Percentiles rank a stretch among this genome's conserved stretches.
phyloP scores from a whole-genome alignment of 306 rosid genomes.

The Spatholobus suberectus region DNA sequence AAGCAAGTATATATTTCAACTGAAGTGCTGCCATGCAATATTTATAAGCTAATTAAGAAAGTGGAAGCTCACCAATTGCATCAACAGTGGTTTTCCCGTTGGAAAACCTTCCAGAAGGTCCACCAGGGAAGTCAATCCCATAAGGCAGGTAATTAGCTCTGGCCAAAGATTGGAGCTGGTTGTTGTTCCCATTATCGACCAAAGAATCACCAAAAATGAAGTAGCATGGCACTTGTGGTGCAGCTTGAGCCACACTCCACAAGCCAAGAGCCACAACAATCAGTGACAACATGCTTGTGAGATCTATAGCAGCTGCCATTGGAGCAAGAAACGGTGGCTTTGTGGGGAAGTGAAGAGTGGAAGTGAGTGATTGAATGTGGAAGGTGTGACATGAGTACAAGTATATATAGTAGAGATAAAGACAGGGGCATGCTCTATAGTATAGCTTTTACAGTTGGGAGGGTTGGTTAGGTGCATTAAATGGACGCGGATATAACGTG shows the following conservation, averaged over 20 bases:
- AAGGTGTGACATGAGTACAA: conserved; percentile 17
- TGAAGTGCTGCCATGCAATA: background rate
- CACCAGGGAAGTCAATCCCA: conserved; percentile 69
- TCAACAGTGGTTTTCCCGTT: conserved; percentile 68
- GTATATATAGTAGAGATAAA: conserved; percentile 36
- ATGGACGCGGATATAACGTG: conserved; percentile 83
- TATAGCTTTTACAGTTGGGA: conserved; percentile 55
- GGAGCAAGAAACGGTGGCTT: conserved; percentile 34
- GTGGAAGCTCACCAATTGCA: conserved; percentile 54
- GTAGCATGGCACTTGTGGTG: conserved; percentile 57
- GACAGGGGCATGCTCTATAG: background rate
- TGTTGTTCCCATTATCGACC: conserved; percentile 74
- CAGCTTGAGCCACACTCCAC: conserved; percentile 57
- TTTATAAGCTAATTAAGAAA: conserved; percentile 5
- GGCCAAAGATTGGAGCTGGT: conserved; percentile 50
- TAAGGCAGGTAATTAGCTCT: conserved; percentile 65
- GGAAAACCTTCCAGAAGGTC: conserved; percentile 67
- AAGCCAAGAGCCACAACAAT: conserved; percentile 44
- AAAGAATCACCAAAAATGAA: conserved; percentile 75
- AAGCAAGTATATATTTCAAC: background rate
- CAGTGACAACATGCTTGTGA: background rate
- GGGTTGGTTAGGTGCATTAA: conserved; percentile 69
- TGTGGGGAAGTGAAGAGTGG: background rate
- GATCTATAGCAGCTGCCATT: conserved; percentile 41
- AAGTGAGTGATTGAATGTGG: conserved; percentile 37